Percentiles rank a stretch among this genome's conserved stretches.
Evolutionary conservation across 805 yeast genomes (phyloP).

Genomic region (Candida golubevii): DNA sequence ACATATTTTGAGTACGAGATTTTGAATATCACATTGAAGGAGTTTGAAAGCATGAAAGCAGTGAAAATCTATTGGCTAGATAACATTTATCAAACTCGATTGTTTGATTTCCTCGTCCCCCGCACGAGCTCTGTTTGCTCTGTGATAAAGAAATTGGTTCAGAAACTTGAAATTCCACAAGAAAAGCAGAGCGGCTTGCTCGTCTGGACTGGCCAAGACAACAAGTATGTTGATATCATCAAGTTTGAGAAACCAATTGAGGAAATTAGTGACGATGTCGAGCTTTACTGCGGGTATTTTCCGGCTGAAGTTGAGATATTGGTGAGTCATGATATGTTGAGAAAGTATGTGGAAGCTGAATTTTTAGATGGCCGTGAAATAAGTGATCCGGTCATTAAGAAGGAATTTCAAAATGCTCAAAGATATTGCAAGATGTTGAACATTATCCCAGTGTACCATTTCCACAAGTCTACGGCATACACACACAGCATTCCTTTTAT

Average conservation of each 20-base stretch:
- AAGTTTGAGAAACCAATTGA: slow-evolving; percentile 34
- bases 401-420: slow-evolving; percentile 16
- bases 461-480: slow-evolving; percentile 59
- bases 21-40: slow-evolving; percentile 67
- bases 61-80: slow-evolving; percentile 70
- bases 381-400: slow-evolving; percentile 21
- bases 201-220: slow-evolving; percentile 53
- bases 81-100: slow-evolving; percentile 63
- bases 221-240: slow-evolving; percentile 35
- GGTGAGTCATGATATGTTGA: slow-evolving; percentile 32
- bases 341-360: slow-evolving; percentile 20
- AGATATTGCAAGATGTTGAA: slow-evolving; percentile 28
- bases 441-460: slow-evolving; percentile 69
- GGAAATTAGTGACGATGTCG: slow-evolving; percentile 31
- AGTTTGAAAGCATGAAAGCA: slow-evolving; percentile 70
- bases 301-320: slow-evolving; percentile 41
- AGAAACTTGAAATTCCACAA: slow-evolving; percentile 48
- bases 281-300: slow-evolving; percentile 38
- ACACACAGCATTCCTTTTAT: slow-evolving; percentile 85
- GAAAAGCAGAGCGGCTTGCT: slow-evolving; percentile 45
- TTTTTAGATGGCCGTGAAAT: slow-evolving; percentile 18
- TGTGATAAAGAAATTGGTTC: slow-evolving; percentile 52
- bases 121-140: slow-evolving; percentile 53
- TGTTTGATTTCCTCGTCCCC: slow-evolving; percentile 66
- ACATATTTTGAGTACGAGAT: slow-evolving; percentile 66